Base-by-base conservation (phyloP, 768 basidiomycete species). In the Xerocomellus amylosporus region DNA sequence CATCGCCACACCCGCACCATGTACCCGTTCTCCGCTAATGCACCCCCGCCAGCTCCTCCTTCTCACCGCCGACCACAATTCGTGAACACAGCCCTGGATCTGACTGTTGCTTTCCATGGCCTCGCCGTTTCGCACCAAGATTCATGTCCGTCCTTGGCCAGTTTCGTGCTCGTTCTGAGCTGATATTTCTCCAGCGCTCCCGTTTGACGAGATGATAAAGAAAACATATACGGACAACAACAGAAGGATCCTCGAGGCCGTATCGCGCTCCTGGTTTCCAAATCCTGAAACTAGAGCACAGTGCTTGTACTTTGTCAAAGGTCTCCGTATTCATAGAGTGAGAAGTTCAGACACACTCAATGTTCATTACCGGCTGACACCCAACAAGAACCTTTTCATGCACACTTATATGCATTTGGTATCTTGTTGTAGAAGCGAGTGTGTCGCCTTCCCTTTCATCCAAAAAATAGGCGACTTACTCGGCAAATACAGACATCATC, bases 401-500 rank as follows among this genome's bases (percentile, higher is more conserved):
- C 46, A 71, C 34, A 58, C 56, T 4, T 71, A 59, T 42, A 39
- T 58, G 17, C 68, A 71, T 47, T 8, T 68, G 24, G 38, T 39
- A n/a, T 42, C 13, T 13, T 71, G 68, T 48, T 58, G 53, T 41
- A 7, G 14, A 19, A 7, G 50, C 45, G 13, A 49, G 67, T 57
- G 8, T 37, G 46, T 44, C 15, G 8, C 15, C 31, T 46, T 38
- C 6, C 17, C 13, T 38, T 36, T 19, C 19, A 38, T 38, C 10
- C 8, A 9, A 20, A 9, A 20, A 46, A 14, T 10, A 28, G 3
- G 14, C 12, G 14, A 37, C 28, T 56, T 19, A 48, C 6, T 20
- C 7, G 22, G 8, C 24, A 26, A 41, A 43, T 20, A 24, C 19
- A 65, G 64, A 2, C 8, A 53, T 45, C 49, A 53, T 45, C 49